These are phyloP conservation scores for Peronospora destructor DNA, from an alignment of 352 stramenopile species.

Conservation along the genomic window DNA sequence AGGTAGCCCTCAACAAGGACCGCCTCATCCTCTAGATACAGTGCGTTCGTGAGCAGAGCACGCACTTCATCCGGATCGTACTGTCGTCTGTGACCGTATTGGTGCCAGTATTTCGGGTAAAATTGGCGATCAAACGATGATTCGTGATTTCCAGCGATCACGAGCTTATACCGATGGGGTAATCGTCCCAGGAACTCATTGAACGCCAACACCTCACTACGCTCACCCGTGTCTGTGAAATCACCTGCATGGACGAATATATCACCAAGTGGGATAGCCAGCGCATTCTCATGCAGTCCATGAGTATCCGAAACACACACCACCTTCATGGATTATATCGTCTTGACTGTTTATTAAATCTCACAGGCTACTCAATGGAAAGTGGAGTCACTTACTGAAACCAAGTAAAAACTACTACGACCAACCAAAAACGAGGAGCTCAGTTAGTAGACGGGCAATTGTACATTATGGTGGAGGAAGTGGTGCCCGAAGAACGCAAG, in stretches of 20 bases:
- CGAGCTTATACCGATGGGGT: conserved; percentile 70
- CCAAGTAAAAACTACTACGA: not conserved
- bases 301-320: conserved; percentile 78
- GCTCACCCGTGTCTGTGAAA: conserved; percentile 76
- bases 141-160: conserved; percentile 80
- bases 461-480: conserved; percentile 10
- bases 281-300: conserved; percentile 47
- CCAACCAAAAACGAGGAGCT: not conserved
- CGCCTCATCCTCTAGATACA: conserved; percentile 73
- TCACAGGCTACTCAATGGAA: not conserved
- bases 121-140: conserved; percentile 67
- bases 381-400: not conserved
- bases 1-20: conserved; percentile 67
- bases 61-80: conserved; percentile 65
- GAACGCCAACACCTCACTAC: conserved; percentile 58
- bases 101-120: conserved; percentile 60
- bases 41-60: conserved; percentile 59
- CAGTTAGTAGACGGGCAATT: not conserved
- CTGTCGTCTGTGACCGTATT: conserved; percentile 62
- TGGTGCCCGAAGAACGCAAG: conserved; percentile 27
- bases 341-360: not conserved
- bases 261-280: conserved; percentile 73
- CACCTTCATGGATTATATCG: conserved; percentile 37
- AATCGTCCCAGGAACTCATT: conserved; percentile 59
- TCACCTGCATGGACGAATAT: conserved; percentile 87